Percentiles rank a stretch among this genome's conserved stretches.
Evolutionary conservation across 2,329 filamentous ascomycete genomes (phyloP).

Genomic region (Fusarium anthophilum): DNA sequence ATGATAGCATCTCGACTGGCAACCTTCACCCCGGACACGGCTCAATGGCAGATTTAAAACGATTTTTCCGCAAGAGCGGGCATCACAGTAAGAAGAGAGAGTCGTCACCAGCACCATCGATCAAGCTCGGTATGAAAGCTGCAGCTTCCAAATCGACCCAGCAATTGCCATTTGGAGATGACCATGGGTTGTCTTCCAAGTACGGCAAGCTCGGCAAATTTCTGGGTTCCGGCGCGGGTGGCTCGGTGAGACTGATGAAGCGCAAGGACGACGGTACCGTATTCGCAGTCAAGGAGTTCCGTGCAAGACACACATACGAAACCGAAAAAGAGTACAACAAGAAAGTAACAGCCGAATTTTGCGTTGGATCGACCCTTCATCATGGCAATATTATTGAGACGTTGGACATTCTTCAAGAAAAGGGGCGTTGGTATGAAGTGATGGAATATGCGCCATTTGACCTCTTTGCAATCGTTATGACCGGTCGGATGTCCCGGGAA

Average conservation of each 20-base stretch:
- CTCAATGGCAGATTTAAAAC: conserved; percentile 93
- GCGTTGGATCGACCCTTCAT: conserved; percentile 94
- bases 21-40: conserved; percentile 60
- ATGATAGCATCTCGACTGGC: conserved; percentile 39
- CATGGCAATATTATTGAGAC: conserved; percentile 99
- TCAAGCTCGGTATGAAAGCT: conserved; percentile 60
- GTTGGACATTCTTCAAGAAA: conserved; percentile 94
- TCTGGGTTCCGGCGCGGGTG: conserved; percentile 91
- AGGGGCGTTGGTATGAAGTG: conserved; percentile 94
- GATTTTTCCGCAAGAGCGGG: conserved; percentile 89
- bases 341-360: conserved; percentile 98
- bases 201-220: conserved; percentile 97
- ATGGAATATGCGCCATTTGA: conserved; percentile 99
- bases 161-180: conserved; percentile 90
- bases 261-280: conserved; percentile 90
- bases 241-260: conserved; percentile 94
- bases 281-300: conserved; percentile 97
- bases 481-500: conserved; percentile 92
- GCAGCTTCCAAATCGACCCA: conserved; percentile 59
- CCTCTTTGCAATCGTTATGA: conserved; percentile 98
- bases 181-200: conserved; percentile 88
- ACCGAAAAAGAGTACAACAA: conserved; percentile 96
- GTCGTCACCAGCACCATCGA: conserved; percentile 65
- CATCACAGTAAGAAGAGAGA: conserved; percentile 76
- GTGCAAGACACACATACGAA: conserved; percentile 91